A percentile compares a stretch with the other conserved stretches of the same genome.
Conservation (phyloP, 345 rosid species). For the Geranium rotundifolium region DNA sequence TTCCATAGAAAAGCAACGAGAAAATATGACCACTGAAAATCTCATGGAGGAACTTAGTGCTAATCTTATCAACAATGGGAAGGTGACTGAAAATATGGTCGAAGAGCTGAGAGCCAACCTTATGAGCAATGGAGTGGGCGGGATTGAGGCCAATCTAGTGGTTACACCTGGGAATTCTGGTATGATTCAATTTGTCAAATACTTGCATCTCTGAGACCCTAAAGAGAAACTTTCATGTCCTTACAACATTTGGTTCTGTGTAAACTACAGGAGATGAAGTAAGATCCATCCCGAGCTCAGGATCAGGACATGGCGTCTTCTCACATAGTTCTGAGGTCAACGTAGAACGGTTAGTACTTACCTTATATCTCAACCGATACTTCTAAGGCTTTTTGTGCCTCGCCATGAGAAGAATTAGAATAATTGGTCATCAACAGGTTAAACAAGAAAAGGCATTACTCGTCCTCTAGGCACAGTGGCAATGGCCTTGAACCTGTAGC, state of each 20-base stretch:
- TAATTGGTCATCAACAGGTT: constrained; percentile 22
- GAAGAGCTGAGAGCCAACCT: constrained; percentile 30
- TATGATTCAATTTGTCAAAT: constrained; percentile 5
- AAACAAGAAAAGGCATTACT: constrained; percentile 36
- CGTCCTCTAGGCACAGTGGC: constrained; percentile 50
- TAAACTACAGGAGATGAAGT: constrained; percentile 38
- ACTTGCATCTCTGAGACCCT: neutral
- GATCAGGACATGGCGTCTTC: constrained; percentile 40
- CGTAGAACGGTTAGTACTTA: constrained; percentile 22
- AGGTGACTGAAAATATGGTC: constrained; percentile 3
- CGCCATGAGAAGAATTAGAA: neutral
- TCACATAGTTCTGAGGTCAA: constrained; percentile 19
- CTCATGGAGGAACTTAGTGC: constrained; percentile 6
- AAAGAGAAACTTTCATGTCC: constrained; percentile 1
- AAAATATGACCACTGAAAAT: constrained; percentile 4
- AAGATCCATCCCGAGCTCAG: constrained; percentile 60
- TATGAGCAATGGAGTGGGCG: constrained; percentile 14
- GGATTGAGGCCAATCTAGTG: constrained; percentile 22
- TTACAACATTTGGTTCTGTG: constrained; percentile 3
- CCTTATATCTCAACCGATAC: neutral
- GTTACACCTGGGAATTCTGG: constrained; percentile 56
- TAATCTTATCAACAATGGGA: neutral
- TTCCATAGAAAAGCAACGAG: constrained; percentile 40
- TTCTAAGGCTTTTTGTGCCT: neutral
- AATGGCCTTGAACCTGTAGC: constrained; percentile 59